phyloP scores from a whole-genome alignment of 768 basidiomycete genomes.

The Podaxis mareebaensis region DNA sequence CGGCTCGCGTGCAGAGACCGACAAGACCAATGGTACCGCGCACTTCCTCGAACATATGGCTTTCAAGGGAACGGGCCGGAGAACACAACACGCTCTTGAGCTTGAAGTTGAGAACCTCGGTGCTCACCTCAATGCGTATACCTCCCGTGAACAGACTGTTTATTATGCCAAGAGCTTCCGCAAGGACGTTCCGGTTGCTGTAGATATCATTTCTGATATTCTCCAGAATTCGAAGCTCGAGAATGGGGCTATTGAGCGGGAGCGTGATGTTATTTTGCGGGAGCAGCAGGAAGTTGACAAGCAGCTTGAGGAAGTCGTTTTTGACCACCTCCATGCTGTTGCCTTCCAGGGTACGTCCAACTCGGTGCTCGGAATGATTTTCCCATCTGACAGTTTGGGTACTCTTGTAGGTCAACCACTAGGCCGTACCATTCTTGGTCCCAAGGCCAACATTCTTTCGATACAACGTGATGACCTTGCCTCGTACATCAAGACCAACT shows the following conservation, averaged over 20 bases:
- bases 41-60: slow-evolving; percentile 99
- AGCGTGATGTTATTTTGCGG: slow-evolving; percentile 93
- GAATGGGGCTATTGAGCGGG: slow-evolving; percentile 82
- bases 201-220: slow-evolving; percentile 97
- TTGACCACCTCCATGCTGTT: slow-evolving; percentile 95
- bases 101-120: slow-evolving; percentile 98
- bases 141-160: slow-evolving; percentile 97
- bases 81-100: slow-evolving; percentile 88
- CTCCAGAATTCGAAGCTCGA: slow-evolving; percentile 97
- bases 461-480: slow-evolving; percentile 89
- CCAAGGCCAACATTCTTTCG: slow-evolving; percentile 93
- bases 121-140: slow-evolving; percentile 97
- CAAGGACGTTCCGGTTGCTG: slow-evolving; percentile 89
- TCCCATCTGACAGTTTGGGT: slow-evolving; percentile 2
- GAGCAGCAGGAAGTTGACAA: slow-evolving; percentile 99
- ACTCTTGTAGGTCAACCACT: slow-evolving; percentile 77
- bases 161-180: slow-evolving; percentile 99
- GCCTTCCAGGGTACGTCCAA: slow-evolving; percentile 85
- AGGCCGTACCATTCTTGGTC: slow-evolving; percentile 96
- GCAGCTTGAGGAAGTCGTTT: slow-evolving; percentile 97
- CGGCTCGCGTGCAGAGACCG: slow-evolving; percentile 94
- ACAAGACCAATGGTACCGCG: slow-evolving; percentile 92
- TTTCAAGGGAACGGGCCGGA: slow-evolving; percentile 91
- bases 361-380: slow-evolving; percentile 10
- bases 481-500: slow-evolving; percentile 95